phyloP scores from a whole-genome alignment of 1,139 yeast genomes.

The Ogataea hybrid region DNA sequence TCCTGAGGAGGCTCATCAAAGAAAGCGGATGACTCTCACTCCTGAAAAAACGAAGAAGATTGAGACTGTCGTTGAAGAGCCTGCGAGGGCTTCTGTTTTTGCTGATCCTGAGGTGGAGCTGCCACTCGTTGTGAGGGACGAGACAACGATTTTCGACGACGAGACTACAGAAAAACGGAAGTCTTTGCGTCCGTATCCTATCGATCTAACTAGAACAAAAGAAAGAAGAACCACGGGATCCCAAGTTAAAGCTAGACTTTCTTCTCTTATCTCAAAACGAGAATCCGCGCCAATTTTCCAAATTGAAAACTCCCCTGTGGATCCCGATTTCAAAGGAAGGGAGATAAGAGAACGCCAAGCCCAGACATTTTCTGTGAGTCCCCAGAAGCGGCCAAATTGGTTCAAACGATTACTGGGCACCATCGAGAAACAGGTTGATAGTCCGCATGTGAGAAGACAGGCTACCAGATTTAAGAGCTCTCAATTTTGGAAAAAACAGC shows the following conservation, averaged over 20 bases:
- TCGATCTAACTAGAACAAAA: slow-evolving; percentile 6
- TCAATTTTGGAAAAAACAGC: slow-evolving; percentile 12
- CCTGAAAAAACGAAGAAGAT: slow-evolving; percentile 22
- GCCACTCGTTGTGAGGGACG: neutral
- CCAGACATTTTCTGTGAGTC: neutral
- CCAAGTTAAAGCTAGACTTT: slow-evolving; percentile 8
- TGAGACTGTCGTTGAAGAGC: slow-evolving; percentile 1
- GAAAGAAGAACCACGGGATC: neutral
- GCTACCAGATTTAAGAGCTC: neutral
- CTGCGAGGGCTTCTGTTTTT: slow-evolving; percentile 24
- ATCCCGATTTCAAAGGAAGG: slow-evolving; percentile 17
- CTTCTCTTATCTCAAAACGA: slow-evolving; percentile 7
- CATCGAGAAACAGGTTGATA: neutral
- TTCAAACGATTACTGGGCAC: slow-evolving; percentile 20
- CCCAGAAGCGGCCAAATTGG: slow-evolving; percentile 25
- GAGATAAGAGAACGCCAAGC: slow-evolving; percentile 5
- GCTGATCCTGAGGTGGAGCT: slow-evolving; percentile 31
- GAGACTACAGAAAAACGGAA: slow-evolving; percentile 1
- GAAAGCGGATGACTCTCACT: slow-evolving; percentile 23
- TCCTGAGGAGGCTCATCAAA: slow-evolving; percentile 15
- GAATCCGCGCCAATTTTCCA: slow-evolving; percentile 3
- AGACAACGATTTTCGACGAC: slow-evolving; percentile 27
- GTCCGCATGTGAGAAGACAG: neutral
- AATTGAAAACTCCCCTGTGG: slow-evolving; percentile 21
- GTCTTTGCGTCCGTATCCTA: slow-evolving; percentile 4